These are phyloP conservation scores for Quaeritorhiza haematococci DNA, from an alignment of 371 early-diverging fungal species.

Conservation along the genomic window DNA sequence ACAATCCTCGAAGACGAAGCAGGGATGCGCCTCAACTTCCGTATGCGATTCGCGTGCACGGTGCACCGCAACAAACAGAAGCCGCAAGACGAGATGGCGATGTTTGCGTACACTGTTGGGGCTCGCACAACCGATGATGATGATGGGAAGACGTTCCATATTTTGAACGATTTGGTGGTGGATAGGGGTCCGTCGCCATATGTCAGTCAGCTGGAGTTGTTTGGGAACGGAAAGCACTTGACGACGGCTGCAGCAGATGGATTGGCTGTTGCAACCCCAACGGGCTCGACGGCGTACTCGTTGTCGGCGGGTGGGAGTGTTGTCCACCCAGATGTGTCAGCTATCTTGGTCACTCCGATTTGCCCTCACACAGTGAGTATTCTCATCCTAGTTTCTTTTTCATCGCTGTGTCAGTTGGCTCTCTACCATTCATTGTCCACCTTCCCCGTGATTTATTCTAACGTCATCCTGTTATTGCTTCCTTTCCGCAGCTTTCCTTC, in stretches of 20 bases:
- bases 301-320: constrained; percentile 33
- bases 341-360: constrained; percentile 88
- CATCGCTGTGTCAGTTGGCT: background rate
- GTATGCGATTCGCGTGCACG: constrained; percentile 84
- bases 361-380: constrained; percentile 80
- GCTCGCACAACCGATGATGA: background rate
- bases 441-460: too few relatives aligned
- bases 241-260: constrained; percentile 73
- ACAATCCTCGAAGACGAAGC: constrained; percentile 9
- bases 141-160: constrained; percentile 7
- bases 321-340: constrained; percentile 88
- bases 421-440: too few relatives aligned
- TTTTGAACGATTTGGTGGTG: constrained; percentile 82
- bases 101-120: constrained; percentile 15
- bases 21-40: constrained; percentile 77
- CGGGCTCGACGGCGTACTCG: constrained; percentile 59
- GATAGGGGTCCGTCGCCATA: constrained; percentile 86
- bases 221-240: constrained; percentile 48
- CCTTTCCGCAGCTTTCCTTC: constrained; percentile 17
- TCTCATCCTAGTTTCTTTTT: constrained; percentile 50
- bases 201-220: constrained; percentile 64
- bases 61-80: constrained; percentile 50
- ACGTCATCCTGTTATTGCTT: too few relatives aligned
- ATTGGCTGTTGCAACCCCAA: constrained; percentile 86
- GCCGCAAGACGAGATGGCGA: background rate